Percentiles rank a stretch among this genome's conserved stretches.
These are phyloP conservation scores for Passalora sequoiae DNA, from an alignment of 2,329 filamentous ascomycete species.

Conservation along the genomic window DNA sequence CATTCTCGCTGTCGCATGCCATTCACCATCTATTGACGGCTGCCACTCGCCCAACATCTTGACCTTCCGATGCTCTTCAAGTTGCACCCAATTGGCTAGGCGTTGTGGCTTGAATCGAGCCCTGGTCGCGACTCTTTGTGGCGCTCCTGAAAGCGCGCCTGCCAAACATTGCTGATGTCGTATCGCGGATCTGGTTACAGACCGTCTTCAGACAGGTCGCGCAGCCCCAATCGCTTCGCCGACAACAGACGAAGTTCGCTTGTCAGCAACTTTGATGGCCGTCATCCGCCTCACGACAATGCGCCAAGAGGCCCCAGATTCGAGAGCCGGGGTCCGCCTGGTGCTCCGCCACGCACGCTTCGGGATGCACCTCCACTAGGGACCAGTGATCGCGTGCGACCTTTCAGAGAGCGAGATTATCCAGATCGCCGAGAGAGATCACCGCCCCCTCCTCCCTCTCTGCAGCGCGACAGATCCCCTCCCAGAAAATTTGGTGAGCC, in stretches of 20 bases:
- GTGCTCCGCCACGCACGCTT: slow-evolving; percentile 41
- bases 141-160: slow-evolving; percentile 7
- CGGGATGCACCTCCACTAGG: slow-evolving; percentile 54
- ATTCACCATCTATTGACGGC: too few relatives aligned
- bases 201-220: slow-evolving; percentile 55
- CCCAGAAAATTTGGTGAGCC: slow-evolving; percentile 55
- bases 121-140: slow-evolving; percentile 4
- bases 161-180: slow-evolving; percentile 17
- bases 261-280: slow-evolving; percentile 33
- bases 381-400: slow-evolving; percentile 55
- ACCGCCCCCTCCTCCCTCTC: slow-evolving; percentile 47
- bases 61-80: too few relatives aligned
- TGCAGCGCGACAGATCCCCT: slow-evolving; percentile 56
- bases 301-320: slow-evolving; percentile 79
- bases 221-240: slow-evolving; percentile 64
- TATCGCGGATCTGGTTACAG: slow-evolving; percentile 22
- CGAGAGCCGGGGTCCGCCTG: slow-evolving; percentile 42
- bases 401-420: slow-evolving; percentile 49
- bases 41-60: too few relatives aligned
- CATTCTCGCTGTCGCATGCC: too few relatives aligned
- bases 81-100: too few relatives aligned
- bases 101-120: background rate
- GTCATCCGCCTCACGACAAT: slow-evolving; percentile 43
- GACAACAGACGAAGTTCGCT: slow-evolving; percentile 70
- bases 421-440: slow-evolving; percentile 53